Evolutionary conservation across 2,329 filamentous ascomycete species (phyloP), one percentile per base, ranked within the genome.

Genomic region (Apiospora saccharicola): DNA sequence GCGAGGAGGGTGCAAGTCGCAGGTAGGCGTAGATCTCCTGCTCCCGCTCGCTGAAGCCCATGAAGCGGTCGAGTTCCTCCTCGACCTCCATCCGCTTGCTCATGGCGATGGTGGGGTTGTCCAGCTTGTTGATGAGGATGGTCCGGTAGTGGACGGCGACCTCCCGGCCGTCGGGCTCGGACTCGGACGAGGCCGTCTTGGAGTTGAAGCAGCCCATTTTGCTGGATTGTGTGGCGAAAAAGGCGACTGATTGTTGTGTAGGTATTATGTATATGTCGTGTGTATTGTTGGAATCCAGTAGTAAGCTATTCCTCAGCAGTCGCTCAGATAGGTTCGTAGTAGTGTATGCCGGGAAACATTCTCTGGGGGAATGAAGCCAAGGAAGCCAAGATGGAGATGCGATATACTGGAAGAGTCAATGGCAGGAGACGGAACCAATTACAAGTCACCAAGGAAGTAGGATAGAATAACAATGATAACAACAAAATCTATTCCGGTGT

Each of bases 11-110:
- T 0, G 34, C 44, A 26, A 69, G n/a, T 76, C 89, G 86, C 47
- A 88, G 81, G 0, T 83, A 87, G 3, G 88, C 87, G 22, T 86
- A 87, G 26, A 68, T 46, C 61, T 46, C 72, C 51, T 76, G 73
- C 3, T 77, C 76, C 12, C 80, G 80, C 1, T 84, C 83, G 30
- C 43, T 64, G 30, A 72, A 37, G 43, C 44, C 30, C 41, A 72
- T 53, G 44, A 77, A 78, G 6, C 80, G 77, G 16, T 79, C 78
- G 8, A 70, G 46, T 34, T 71, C 61, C 14, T 71, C 49, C 57
- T 71, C 64, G 14, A 67, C 24, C 53, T 67, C 57, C 19, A 24
- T 19, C 41, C 51, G 47, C 53, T 61, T 71, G 13, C 30, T 44
- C 44, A 46, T 22, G 43, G 51, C 14, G 19, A 67, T 30, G 19